Conservation (phyloP, 2,329 filamentous ascomycete species). For the Aspergillus brasiliensis region DNA sequence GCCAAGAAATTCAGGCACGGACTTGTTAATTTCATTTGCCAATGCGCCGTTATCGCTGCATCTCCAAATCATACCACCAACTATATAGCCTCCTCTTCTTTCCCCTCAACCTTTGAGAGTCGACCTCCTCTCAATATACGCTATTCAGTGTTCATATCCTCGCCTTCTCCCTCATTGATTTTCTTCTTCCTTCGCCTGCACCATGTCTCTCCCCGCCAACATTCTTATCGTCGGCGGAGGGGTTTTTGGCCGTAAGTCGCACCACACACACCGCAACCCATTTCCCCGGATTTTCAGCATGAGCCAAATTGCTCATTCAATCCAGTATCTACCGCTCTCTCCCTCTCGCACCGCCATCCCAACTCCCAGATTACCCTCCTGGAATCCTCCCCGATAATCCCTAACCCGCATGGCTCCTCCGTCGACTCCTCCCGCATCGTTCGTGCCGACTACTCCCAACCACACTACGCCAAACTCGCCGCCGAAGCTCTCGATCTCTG, state of each 20-base stretch:
- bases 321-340: conserved; percentile 65
- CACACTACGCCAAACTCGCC: conserved; percentile 74
- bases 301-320: neutral
- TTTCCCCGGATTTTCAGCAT: neutral
- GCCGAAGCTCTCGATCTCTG: conserved; percentile 70
- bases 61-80: neutral
- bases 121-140: neutral
- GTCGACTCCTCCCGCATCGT: conserved; percentile 65
- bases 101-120: neutral
- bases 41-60: neutral
- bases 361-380: conserved; percentile 59
- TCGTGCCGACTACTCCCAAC: conserved; percentile 77
- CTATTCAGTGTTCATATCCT: neutral
- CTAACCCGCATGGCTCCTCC: conserved; percentile 60
- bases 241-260: conserved; percentile 46
- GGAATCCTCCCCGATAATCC: conserved; percentile 58
- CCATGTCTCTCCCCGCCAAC: conserved; percentile 37
- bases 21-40: neutral
- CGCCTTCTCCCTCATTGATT: neutral
- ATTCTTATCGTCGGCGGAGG: conserved; percentile 48
- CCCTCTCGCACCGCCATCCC: conserved; percentile 63
- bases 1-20: conserved; percentile 6
- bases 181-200: neutral
- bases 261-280: neutral
- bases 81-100: neutral